phyloP scores from a whole-genome alignment of 495 filamentous ascomycete genomes.

The Monascus purpureus region DNA sequence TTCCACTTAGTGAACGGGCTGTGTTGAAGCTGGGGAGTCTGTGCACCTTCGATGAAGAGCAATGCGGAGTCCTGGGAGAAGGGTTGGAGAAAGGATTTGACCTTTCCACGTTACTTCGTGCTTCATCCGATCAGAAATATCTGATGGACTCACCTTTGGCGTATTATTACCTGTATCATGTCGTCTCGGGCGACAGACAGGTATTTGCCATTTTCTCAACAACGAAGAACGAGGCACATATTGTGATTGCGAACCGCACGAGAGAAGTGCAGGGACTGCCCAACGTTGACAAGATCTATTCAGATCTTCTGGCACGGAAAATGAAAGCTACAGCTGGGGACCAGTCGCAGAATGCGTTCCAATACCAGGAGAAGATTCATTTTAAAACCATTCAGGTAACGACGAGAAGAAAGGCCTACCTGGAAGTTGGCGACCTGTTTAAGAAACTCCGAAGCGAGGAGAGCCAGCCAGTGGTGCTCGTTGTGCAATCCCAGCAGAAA shows the following conservation, averaged over 20 bases:
- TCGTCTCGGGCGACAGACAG: conserved; percentile 77
- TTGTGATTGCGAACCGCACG: conserved; percentile 69
- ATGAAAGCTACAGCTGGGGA: conserved; percentile 51
- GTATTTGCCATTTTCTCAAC: conserved; percentile 92
- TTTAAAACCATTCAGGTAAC: conserved; percentile 82
- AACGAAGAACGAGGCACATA: conserved; percentile 59
- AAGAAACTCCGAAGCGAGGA: conserved; percentile 85
- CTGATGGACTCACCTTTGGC: conserved; percentile 51
- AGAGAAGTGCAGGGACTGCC: conserved; percentile 72
- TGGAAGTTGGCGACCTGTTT: conserved; percentile 70
- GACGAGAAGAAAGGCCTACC: conserved; percentile 72
- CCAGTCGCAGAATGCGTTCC: conserved; percentile 63
- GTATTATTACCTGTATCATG: conserved; percentile 85
- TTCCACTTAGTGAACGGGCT: conserved; percentile 72
- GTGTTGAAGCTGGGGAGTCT: conserved; percentile 77
- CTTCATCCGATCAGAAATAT: conserved; percentile 55
- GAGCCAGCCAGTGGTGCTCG: conserved; percentile 59
- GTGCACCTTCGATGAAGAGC: conserved; percentile 90
- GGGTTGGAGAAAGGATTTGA: conserved; percentile 92
- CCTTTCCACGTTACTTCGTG: conserved; percentile 56
- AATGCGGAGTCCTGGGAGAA: conserved; percentile 81
- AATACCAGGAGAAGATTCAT: conserved; percentile 74
- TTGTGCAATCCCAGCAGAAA: conserved; percentile 80
- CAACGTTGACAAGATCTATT: conserved; percentile 81
- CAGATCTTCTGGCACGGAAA: conserved; percentile 53